Evolutionary conservation across 441 rosid species (phyloP).

Genomic region (Bocquillonia castaneifolia): DNA sequence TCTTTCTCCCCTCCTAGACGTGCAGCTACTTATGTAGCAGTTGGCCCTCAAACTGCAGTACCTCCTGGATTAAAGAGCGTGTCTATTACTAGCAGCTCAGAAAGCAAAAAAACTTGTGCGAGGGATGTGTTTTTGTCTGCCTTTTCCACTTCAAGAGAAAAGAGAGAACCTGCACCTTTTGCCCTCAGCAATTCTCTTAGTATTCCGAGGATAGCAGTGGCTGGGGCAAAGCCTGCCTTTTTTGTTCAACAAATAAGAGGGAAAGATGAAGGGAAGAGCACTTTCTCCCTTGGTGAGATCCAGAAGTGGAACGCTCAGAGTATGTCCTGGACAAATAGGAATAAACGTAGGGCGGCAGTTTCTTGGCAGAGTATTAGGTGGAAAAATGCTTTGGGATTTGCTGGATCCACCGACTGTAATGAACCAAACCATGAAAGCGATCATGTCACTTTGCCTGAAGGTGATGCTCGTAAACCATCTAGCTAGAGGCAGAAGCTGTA

Average conservation of each 20-base stretch:
- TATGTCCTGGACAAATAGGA: constrained; percentile 19
- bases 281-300: constrained; percentile 15
- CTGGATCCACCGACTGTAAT: not conserved
- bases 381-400: not conserved
- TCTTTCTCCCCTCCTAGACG: constrained; percentile 16
- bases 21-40: constrained; percentile 9
- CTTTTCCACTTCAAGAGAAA: constrained; percentile 16
- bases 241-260: constrained; percentile 20
- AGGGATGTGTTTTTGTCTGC: constrained; percentile 31
- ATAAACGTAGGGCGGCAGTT: constrained; percentile 29
- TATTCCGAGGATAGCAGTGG: constrained; percentile 28
- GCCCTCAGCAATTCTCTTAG: not conserved
- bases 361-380: constrained; percentile 19
- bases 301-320: constrained; percentile 22
- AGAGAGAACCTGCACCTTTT: constrained; percentile 9
- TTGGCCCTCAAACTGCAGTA: constrained; percentile 14
- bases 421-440: not conserved
- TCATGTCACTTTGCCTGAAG: not conserved
- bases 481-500: not conserved
- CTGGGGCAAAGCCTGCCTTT: constrained; percentile 30
- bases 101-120: constrained; percentile 9
- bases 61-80: constrained; percentile 13
- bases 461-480: not conserved
- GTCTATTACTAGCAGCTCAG: not conserved
- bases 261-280: constrained; percentile 11